Conservation (phyloP, 2,329 filamentous ascomycete species). For the Neopestalotiopsis sp. region DNA sequence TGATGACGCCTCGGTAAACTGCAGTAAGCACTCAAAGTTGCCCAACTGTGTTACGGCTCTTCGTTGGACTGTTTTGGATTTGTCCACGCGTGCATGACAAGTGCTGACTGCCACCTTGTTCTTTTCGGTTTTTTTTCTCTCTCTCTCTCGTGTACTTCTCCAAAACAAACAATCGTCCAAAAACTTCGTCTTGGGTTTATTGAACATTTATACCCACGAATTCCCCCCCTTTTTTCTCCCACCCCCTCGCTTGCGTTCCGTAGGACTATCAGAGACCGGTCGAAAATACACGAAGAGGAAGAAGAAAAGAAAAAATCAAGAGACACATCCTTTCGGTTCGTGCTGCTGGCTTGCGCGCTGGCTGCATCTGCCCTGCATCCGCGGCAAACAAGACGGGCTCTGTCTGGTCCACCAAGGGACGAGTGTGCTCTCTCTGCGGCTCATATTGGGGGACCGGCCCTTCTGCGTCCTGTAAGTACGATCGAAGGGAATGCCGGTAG, state of each 20-base stretch:
- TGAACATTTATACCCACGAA: not conserved
- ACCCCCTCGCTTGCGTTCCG: not conserved
- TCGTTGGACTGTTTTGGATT: not conserved
- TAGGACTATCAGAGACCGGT: slow-evolving; percentile 2
- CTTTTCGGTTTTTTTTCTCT: not conserved
- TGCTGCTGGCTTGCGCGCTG: not conserved
- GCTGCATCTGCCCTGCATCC: slow-evolving; percentile 1
- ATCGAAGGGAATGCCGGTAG: not conserved
- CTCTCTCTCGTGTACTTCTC: not conserved
- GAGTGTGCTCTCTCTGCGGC: not conserved
- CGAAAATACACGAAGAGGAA: not conserved
- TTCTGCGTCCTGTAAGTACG: slow-evolving; percentile 7
- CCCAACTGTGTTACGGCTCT: not conserved
- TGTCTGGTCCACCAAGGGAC: not conserved
- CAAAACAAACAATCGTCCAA: not conserved
- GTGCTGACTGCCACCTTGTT: slow-evolving; percentile 4
- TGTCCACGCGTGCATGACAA: slow-evolving; percentile 9
- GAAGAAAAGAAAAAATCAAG: not conserved
- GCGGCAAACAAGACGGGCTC: not conserved
- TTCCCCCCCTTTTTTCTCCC: not conserved
- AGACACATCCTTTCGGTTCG: not conserved
- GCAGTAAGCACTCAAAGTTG: slow-evolving; percentile 10
- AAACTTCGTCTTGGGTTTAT: not conserved
- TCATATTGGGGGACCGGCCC: not conserved
- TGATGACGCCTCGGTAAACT: slow-evolving; percentile 2